A percentile compares a stretch with the other conserved stretches of the same genome.
Evolutionary conservation across 129 eudicot genomes (phyloP).

Genomic region (Silybum marianum): DNA sequence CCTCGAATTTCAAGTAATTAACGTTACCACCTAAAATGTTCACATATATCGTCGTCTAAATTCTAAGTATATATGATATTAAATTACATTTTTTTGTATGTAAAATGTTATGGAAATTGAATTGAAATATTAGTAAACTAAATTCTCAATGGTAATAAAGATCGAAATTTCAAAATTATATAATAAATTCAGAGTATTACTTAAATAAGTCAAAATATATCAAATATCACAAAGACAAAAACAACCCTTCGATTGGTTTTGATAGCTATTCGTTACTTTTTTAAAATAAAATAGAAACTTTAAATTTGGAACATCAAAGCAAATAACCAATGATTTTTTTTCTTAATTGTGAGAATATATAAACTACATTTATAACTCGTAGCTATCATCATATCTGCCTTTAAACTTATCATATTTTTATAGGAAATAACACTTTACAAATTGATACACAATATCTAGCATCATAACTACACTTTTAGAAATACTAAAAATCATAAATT

Average conservation of each 20-base stretch:
- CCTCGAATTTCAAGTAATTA: too few relatives aligned
- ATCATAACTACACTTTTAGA: not conserved
- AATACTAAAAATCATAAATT: not conserved
- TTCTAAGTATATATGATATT: too few relatives aligned
- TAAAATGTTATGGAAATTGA: not conserved
- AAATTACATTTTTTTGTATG: not conserved
- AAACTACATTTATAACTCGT: not conserved
- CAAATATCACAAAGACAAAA: not conserved
- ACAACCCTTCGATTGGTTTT: not conserved
- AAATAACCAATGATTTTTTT: not conserved
- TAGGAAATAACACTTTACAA: not conserved
- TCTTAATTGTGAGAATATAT: not conserved
- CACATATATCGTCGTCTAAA: too few relatives aligned
- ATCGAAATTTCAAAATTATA: not conserved
- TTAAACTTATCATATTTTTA: not conserved
- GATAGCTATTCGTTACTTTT: not conserved
- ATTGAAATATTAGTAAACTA: too few relatives aligned
- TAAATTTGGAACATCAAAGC: not conserved
- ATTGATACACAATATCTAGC: not conserved
- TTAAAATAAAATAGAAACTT: not conserved
- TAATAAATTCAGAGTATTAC: not conserved
- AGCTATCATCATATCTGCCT: not conserved
- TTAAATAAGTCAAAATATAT: too few relatives aligned
- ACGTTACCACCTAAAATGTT: too few relatives aligned
- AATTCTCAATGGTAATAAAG: not conserved